Evolutionary conservation across 2,329 filamentous ascomycete genomes (phyloP).

Genomic region (Penicillium fuscoglaucum): DNA sequence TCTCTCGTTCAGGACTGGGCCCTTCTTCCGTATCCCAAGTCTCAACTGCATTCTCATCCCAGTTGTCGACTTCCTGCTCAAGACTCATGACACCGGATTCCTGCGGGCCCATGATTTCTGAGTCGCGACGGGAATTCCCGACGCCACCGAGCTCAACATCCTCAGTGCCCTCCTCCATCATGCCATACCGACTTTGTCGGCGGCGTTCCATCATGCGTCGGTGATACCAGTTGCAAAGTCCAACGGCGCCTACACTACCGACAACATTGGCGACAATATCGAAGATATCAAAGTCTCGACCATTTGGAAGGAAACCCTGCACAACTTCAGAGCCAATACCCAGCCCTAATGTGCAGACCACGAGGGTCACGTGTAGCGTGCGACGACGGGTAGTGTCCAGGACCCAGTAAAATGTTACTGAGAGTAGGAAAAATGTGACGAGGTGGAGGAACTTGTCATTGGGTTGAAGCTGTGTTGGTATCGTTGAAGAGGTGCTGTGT

Average conservation of each 20-base stretch:
- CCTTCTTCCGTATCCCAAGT: constrained; percentile 63
- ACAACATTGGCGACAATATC: constrained; percentile 86
- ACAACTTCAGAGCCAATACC: constrained; percentile 60
- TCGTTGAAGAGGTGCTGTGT: constrained; percentile 38
- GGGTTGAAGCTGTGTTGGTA: constrained; percentile 55
- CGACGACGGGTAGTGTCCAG: constrained; percentile 86
- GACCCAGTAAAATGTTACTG: constrained; percentile 89
- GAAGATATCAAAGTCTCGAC: constrained; percentile 70
- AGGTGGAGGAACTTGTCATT: constrained; percentile 91
- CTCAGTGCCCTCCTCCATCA: constrained; percentile 53
- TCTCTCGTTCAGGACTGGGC: constrained; percentile 27
- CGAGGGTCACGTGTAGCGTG: constrained; percentile 76
- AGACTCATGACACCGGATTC: constrained; percentile 67
- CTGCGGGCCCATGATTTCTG: constrained; percentile 50
- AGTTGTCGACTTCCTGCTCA: constrained; percentile 86
- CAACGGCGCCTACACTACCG: constrained; percentile 71
- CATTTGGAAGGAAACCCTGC: constrained; percentile 67
- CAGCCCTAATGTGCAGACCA: constrained; percentile 69
- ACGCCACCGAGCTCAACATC: constrained; percentile 72
- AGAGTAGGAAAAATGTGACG: constrained; percentile 85
- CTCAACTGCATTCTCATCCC: constrained; percentile 81
- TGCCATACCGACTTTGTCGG: constrained; percentile 70
- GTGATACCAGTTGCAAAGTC: constrained; percentile 86
- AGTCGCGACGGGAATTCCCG: constrained; percentile 48
- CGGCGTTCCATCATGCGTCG: constrained; percentile 91